Evolutionary conservation across 139 green algal genomes (phyloP).

Genomic region (Picochlorum sp.): DNA sequence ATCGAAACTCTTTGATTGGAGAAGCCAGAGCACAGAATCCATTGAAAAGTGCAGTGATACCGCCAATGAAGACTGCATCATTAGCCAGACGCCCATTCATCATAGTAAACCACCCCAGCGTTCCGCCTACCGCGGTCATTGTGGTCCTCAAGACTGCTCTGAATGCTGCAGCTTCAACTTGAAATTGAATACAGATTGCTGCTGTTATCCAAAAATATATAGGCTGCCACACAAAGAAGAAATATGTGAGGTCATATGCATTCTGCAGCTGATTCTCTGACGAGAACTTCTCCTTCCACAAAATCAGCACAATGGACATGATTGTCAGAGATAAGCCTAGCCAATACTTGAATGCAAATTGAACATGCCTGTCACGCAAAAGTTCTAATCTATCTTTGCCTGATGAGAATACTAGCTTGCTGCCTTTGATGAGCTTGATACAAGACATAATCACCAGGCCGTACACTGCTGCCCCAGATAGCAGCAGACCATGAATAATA

Average conservation of each 20-base stretch:
- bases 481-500: not conserved
- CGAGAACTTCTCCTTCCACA: slow-evolving; percentile 11
- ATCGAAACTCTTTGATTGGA: slow-evolving; percentile 7
- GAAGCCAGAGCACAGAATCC: slow-evolving; percentile 7
- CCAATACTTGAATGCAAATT: slow-evolving; percentile 20
- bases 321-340: slow-evolving; percentile 4
- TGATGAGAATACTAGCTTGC: not conserved
- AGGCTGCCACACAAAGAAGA: slow-evolving; percentile 20
- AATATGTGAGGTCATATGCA: not conserved
- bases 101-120: slow-evolving; percentile 13
- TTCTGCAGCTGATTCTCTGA: not conserved
- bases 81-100: slow-evolving; percentile 17
- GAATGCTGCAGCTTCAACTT: slow-evolving; percentile 16
- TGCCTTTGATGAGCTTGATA: not conserved
- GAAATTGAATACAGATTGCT: slow-evolving; percentile 22
- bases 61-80: slow-evolving; percentile 4
- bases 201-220: slow-evolving; percentile 22
- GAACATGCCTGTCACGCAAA: not conserved
- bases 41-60: not conserved
- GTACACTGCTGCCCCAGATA: not conserved
- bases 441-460: not conserved
- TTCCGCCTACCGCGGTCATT: slow-evolving; percentile 9
- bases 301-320: slow-evolving; percentile 10
- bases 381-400: not conserved
- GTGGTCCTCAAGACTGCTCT: slow-evolving; percentile 11